Evolutionary conservation across 2,329 filamentous ascomycete species (phyloP), one percentile per base, ranked within the genome.

Genomic region (Colletotrichum viniferum): DNA sequence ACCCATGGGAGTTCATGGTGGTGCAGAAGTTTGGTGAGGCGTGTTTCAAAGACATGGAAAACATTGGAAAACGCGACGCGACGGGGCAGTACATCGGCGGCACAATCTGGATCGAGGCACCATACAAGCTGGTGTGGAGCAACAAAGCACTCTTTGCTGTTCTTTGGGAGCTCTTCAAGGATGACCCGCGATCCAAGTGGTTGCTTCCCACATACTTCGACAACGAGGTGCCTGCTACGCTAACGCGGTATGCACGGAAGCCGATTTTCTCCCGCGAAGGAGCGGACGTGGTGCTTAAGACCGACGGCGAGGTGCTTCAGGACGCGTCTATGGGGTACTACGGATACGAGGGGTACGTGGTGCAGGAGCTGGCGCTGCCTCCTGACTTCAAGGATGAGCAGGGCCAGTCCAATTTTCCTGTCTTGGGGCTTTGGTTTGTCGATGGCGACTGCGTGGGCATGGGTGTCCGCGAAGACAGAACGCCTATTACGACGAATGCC

Each of bases 1-100:
- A 71, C 14, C 69, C 69, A 2, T 71, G 69, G 69, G 69, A 71
- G 18, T 71, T 32, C 5, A 71, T 71, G 34, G 43, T 71, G 4
- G 62, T 67, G 2, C 26, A 71, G n/a, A 18, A 21, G 8, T 32
- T 48, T 34, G 69, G 28, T 2, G 34, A 71, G n/a, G n/a, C 63
- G 3, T 60, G 26, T 24, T 71, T 71, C 34, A 66, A 66, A 8
- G 62, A 71, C 4, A 71, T 71, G 36, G 62, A 65, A 4, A 65
- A 65, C 62, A 48, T 65, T 3, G 62, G 62, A 14, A 65, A 65
- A 8, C 60, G 58, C 30, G 58, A 70, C 68, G 38, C 63, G 16
- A 61, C 28, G 18, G 68, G 68, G 7, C 52, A 64, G 7, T 64
- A 64, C 60, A 34, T 32, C 9, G 64, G 43, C 10, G 64, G 64